Percentiles rank a stretch among this genome's conserved stretches.
These are phyloP conservation scores for Bassia scoparia DNA, from an alignment of 148 eudicot genomes.

Conservation along the genomic window DNA sequence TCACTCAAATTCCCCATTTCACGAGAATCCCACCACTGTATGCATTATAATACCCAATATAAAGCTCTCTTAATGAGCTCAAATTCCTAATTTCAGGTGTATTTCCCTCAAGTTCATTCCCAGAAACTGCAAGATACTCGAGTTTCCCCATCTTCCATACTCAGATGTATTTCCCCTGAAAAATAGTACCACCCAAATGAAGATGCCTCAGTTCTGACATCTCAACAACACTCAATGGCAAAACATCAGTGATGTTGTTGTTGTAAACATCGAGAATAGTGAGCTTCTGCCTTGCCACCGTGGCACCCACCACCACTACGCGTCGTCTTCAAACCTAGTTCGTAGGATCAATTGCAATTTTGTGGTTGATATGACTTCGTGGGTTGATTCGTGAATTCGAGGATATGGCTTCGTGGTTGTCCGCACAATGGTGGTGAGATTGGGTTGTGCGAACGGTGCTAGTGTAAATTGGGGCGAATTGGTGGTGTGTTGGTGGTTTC, in stretches of 20 bases:
- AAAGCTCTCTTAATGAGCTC: conserved; percentile 50
- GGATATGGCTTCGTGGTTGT: too few species aligned
- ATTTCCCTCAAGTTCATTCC: conserved; percentile 68
- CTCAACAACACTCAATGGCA: conserved; percentile 35
- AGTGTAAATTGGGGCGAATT: too few species aligned
- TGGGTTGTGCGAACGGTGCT: too few species aligned
- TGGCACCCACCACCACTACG: too few species aligned
- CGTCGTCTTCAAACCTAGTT: too few species aligned
- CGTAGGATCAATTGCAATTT: too few species aligned
- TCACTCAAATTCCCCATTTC: conserved; percentile 67
- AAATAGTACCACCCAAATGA: conserved; percentile 78
- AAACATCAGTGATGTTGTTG: conserved; percentile 55
- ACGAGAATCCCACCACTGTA: conserved; percentile 54
- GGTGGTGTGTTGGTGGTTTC: too few species aligned
- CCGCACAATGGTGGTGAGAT: too few species aligned
- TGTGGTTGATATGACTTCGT: too few species aligned
- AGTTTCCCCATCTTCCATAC: conserved; percentile 55
- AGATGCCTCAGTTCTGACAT: conserved; percentile 51
- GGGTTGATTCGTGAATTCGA: too few species aligned
- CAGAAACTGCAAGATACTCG: conserved; percentile 81
- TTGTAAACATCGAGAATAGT: conserved; percentile 66
- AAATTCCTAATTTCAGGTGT: conserved; percentile 62
- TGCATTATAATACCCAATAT: conserved; percentile 69
- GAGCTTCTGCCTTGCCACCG: too few species aligned
- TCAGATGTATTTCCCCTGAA: conserved; percentile 53